Evolutionary conservation across 2,329 filamentous ascomycete genomes (phyloP).

Genomic region (Hirsutella rhossiliensis): DNA sequence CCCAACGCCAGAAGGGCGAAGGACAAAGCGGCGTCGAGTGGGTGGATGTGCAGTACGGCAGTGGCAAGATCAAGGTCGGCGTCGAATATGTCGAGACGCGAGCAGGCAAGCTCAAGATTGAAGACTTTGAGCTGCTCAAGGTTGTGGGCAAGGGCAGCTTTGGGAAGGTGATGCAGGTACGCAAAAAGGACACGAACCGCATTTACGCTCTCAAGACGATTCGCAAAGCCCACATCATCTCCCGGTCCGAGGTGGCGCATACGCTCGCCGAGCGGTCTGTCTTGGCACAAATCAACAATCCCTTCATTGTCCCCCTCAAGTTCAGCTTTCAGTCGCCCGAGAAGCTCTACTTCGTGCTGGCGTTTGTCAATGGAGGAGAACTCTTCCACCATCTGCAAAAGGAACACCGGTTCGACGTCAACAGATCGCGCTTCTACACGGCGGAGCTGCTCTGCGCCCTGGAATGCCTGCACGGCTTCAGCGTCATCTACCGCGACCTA

Average conservation of each 20-base stretch:
- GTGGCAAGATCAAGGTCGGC: slow-evolving; percentile 78
- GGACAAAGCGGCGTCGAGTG: slow-evolving; percentile 73
- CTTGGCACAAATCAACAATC: slow-evolving; percentile 97
- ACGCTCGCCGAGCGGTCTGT: slow-evolving; percentile 96
- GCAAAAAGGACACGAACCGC: slow-evolving; percentile 93
- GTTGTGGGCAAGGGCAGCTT: slow-evolving; percentile 97
- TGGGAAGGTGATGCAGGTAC: slow-evolving; percentile 98
- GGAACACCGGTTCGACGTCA: slow-evolving; percentile 96
- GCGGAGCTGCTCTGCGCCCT: slow-evolving; percentile 90
- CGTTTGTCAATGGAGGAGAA: slow-evolving; percentile 96
- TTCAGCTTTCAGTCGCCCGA: slow-evolving; percentile 99
- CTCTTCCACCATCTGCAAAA: slow-evolving; percentile 95
- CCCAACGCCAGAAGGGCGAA: slow-evolving; percentile 32
- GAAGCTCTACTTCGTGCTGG: slow-evolving; percentile 93
- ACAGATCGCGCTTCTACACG: slow-evolving; percentile 92
- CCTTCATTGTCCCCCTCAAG: slow-evolving; percentile 96
- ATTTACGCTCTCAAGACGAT: slow-evolving; percentile 99
- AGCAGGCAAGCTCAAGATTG: slow-evolving; percentile 80
- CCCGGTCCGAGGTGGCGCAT: slow-evolving; percentile 91
- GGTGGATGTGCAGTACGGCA: slow-evolving; percentile 83
- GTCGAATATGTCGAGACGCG: slow-evolving; percentile 93
- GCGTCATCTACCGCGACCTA: slow-evolving; percentile 78
- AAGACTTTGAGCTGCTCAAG: slow-evolving; percentile 95
- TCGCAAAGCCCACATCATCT: slow-evolving; percentile 98
- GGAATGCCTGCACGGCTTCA: slow-evolving; percentile 95